These are phyloP conservation scores for Capsaspora owczarzaki DNA, from an alignment of 78 protist genomes.

Conservation along the genomic window DNA sequence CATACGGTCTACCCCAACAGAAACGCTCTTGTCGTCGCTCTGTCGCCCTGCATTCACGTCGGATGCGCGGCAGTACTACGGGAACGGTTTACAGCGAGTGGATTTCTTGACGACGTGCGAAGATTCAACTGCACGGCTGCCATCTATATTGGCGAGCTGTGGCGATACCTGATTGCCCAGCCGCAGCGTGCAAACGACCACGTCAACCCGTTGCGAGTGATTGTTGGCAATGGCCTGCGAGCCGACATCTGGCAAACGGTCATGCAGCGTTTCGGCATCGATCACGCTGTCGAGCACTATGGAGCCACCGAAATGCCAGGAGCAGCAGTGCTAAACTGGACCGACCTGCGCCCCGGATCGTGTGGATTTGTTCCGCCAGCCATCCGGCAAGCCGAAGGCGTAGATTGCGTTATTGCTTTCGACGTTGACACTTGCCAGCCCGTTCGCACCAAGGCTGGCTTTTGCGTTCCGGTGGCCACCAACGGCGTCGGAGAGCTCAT, in stretches of 20 bases:
- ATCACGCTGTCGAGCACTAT: conserved; percentile 27
- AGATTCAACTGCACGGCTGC: conserved; percentile 4
- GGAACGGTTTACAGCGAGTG: conserved; percentile 13
- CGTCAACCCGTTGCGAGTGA: conserved; percentile 14
- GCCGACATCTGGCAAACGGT: conserved; percentile 39
- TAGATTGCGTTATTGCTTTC: not conserved
- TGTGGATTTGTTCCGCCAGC: not conserved
- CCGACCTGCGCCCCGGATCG: not conserved
- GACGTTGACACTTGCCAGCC: conserved; percentile 3
- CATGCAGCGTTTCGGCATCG: not conserved
- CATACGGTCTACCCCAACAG: too few relatives aligned
- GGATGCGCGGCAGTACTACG: conserved; percentile 12
- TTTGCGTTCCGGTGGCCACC: not conserved
- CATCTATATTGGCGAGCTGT: conserved; percentile 46
- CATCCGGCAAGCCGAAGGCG: not conserved
- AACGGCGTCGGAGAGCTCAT: conserved; percentile 30
- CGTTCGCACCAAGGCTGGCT: conserved; percentile 2
- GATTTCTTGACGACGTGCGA: not conserved
- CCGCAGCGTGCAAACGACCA: not conserved
- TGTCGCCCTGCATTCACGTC: not conserved
- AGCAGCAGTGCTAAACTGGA: conserved; percentile 2
- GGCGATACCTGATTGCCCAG: conserved; percentile 25
- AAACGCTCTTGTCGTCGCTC: not conserved
- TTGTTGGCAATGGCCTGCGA: conserved; percentile 47
- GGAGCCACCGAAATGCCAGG: conserved; percentile 38